A percentile compares a stretch with the other conserved stretches of the same genome.
Conservation (phyloP, 345 rosid genomes). For the Rhodamnia argentea region DNA sequence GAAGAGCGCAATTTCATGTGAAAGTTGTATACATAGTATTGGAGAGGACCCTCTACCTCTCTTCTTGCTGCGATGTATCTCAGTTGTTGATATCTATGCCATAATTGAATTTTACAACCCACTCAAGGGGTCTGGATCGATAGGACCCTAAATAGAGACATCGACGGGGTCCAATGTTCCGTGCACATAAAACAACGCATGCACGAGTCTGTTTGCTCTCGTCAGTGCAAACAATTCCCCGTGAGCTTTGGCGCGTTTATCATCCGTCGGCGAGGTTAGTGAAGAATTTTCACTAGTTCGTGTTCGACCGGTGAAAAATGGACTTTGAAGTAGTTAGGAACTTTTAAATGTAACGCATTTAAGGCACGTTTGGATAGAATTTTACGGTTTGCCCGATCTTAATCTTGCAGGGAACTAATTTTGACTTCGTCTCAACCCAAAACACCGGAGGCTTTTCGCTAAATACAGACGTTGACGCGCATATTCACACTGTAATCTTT, state of each 20-base stretch:
- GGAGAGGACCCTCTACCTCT: neutral
- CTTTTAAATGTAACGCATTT: neutral
- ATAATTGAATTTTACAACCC: neutral
- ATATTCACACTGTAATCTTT: neutral
- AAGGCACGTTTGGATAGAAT: neutral
- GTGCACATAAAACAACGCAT: neutral
- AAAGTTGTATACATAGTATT: neutral
- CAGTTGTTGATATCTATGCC: neutral
- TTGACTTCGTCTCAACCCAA: neutral
- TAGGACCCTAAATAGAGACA: neutral
- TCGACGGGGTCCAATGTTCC: neutral
- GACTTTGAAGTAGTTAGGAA: neutral
- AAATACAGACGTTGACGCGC: neutral
- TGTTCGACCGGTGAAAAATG: neutral
- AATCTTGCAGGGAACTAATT: neutral
- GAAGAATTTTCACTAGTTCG: neutral
- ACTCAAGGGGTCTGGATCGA: neutral
- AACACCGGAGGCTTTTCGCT: neutral
- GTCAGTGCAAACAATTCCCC: neutral
- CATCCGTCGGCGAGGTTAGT: neutral
- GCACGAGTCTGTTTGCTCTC: neutral
- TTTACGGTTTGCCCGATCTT: neutral
- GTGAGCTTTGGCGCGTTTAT: neutral
- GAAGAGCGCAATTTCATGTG: neutral
- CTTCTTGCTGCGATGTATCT: neutral